phyloP scores from a whole-genome alignment of 371 early-diverging fungal species.

The Funneliformis caledonium region DNA sequence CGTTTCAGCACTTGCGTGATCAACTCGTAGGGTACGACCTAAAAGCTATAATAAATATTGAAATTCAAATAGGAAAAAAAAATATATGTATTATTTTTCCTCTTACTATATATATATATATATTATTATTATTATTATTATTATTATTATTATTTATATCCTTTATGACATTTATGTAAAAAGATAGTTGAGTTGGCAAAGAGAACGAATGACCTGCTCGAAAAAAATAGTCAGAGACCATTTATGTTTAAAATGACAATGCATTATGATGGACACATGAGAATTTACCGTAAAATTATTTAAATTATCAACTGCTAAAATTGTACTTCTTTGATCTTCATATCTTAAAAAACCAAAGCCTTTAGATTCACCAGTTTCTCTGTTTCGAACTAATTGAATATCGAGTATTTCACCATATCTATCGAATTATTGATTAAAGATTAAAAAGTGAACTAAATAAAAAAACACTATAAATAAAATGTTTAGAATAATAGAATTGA shows the following conservation, averaged over 20 bases:
- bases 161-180: background rate
- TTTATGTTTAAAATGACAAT: background rate
- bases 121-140: background rate
- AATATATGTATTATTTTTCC: slow-evolving; percentile 38
- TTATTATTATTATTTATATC: no score
- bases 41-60: slow-evolving; percentile 61
- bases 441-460: slow-evolving; percentile 22
- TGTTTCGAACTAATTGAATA: slow-evolving; percentile 84
- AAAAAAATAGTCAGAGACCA: background rate
- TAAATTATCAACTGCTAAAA: slow-evolving; percentile 94
- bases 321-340: slow-evolving; percentile 89
- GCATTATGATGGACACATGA: background rate
- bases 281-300: slow-evolving; percentile 75
- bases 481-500: background rate
- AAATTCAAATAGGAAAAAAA: slow-evolving; percentile 16
- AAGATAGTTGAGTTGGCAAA: background rate
- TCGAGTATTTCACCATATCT: slow-evolving; percentile 92
- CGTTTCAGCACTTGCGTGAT: slow-evolving; percentile 63
- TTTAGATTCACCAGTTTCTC: slow-evolving; percentile 83
- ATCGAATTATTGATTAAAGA: background rate
- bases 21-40: slow-evolving; percentile 70
- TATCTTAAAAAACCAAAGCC: slow-evolving; percentile 95
- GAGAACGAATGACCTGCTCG: background rate
- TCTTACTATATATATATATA: background rate
- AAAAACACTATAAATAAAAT: background rate